These are phyloP conservation scores for Diaporthe ampelina DNA, from an alignment of 2,329 filamentous ascomycete genomes.

Conservation along the genomic window DNA sequence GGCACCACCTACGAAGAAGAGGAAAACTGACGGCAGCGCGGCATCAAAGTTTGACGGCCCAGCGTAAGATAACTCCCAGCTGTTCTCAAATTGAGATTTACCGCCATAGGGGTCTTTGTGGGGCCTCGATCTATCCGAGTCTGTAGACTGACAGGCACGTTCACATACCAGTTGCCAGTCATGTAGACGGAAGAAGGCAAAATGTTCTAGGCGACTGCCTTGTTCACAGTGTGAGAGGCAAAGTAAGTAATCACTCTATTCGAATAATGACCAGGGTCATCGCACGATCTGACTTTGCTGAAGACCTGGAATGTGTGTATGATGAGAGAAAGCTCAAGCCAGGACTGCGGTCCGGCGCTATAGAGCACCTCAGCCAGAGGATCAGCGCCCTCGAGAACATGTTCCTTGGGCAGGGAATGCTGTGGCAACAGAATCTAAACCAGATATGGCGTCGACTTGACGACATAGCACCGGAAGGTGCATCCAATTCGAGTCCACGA, in stretches of 20 bases:
- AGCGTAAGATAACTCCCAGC: background rate
- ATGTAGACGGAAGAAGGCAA: conserved; percentile 61
- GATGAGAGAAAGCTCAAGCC: conserved; percentile 51
- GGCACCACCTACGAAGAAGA: conserved; percentile 1
- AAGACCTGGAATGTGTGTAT: conserved; percentile 52
- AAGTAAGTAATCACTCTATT: conserved; percentile 42
- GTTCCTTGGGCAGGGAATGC: conserved; percentile 54
- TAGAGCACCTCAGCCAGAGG: conserved; percentile 53
- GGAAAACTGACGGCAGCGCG: background rate
- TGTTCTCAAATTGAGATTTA: too few relatives aligned
- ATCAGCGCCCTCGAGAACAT: conserved; percentile 53
- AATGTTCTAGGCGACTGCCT: conserved; percentile 58
- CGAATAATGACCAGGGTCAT: background rate
- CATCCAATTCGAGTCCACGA: background rate
- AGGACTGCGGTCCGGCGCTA: conserved; percentile 52
- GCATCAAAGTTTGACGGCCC: conserved; percentile 6
- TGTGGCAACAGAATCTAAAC: conserved; percentile 50
- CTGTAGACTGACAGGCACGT: background rate
- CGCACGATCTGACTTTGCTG: background rate
- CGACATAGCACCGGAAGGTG: background rate
- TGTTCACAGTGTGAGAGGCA: conserved; percentile 57
- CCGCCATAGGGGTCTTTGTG: background rate
- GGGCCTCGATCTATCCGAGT: background rate
- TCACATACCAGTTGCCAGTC: conserved; percentile 51
- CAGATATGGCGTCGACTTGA: conserved; percentile 44